Evolutionary conservation across 2,329 filamentous ascomycete species (phyloP), one percentile per base, ranked within the genome.

Genomic region (Penicillium frequentans): DNA sequence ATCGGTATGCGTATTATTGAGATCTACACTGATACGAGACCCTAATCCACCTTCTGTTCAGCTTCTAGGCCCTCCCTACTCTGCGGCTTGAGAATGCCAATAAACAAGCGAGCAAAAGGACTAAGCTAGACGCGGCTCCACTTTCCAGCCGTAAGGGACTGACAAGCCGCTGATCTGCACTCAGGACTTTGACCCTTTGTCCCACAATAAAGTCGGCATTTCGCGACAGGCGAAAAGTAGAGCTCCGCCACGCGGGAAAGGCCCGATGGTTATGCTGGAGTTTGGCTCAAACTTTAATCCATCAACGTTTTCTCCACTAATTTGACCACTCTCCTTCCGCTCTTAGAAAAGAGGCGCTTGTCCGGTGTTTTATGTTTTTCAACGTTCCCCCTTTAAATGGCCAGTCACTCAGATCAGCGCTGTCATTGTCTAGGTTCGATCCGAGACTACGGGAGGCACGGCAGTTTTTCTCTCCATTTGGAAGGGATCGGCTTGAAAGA

Each of bases 121-220:
- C 43, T 19, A 46, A 16, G 24, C 46, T 39, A 47, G 50, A 24
- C 24, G 46, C 29, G 55, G 50, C 45, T 54, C 50, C 50, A 50
- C 55, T n/a, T 45, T 31, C 47, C 54, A 37, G 49, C 31, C 31
- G 48, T 44, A 21, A 19, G 31, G 29, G n/a, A 39, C 48, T 33
- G 37, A 58, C 39, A 27, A 45, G 54, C 49, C 54, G 57, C 33
- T 42, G 56, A 55, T 59, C 56, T 53, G 52, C 52, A 55, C 39
- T 53, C 39, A 31, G 52, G 35, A 54, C 44, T 55, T 55, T 52
- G 56, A 57, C 52, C 56, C 21, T 52, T 33, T 1, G 31, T 14
- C 27, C 60, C 57, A 52, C 58, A 8, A 7, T 42, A 11, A 42
- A 53, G n/a, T 19, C 21, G 31, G 47, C 33, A 48, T 31, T 46